Base-by-base conservation (phyloP, 164 flowering plant species). In the Chloranthus sessilifolius region DNA sequence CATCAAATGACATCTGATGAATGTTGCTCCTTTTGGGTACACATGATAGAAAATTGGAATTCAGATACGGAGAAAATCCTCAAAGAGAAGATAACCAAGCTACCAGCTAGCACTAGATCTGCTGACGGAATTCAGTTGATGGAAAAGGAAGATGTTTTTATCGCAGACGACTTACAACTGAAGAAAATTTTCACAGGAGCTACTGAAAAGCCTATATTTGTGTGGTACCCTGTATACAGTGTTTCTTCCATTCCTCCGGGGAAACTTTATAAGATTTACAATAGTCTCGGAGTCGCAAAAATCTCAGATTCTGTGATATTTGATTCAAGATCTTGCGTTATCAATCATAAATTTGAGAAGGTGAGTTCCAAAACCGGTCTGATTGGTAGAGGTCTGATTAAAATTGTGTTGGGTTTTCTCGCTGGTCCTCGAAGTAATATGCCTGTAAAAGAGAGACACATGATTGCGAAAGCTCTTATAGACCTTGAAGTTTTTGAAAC, bases 71-170 rank as follows among this genome's bases (percentile, higher is more conserved):
- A 47, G 38, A 41, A 49, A 5, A 22, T 17, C 21, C 38, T 49
- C 20, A 44, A 44, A 44, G 33, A 31, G 28, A 11, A n/a, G n/a
- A 23, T 49, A 30, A 49, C 53, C 41, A 47, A 40, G 43, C 15
- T 58, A 1, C 61, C 61, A 4, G 54, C 41, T 17, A 19, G 21
- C 11, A 23, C 22, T 41, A 77, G 78, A 26, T 7, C 39, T 11
- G 47, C 14, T 4, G 54, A 49, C 10, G 39, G 14, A 37, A 24
- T 58, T 16, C 39, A 30, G 25, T 41, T 49, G 16, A 40, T 48
- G 24, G 22, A 30, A 1, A 47, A 41, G 48, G 31, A 22, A 45
- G 43, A 40, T 10, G 5, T 43, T 3, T 43, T 43, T n/a, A 43
- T 43, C 46, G n/a, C 27, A 11, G 46, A 43, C 23, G 61, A 58